Percentiles rank a stretch among this genome's conserved stretches.
Evolutionary conservation across 192 early-diverging fungal species (phyloP).

Genomic region (Backusella psychrophila): DNA sequence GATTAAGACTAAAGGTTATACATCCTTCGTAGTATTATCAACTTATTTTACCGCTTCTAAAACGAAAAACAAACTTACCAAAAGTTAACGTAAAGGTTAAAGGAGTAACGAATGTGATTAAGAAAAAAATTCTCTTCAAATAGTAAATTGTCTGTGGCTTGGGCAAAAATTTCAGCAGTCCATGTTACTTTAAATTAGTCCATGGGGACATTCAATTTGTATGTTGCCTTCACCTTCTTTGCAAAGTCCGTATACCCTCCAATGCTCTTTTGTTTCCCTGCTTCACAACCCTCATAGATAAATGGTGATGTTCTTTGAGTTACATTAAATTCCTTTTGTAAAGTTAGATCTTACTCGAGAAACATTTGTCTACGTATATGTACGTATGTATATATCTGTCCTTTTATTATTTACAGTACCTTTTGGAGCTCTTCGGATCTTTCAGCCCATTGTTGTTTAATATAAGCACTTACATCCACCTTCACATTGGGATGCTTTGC

Average conservation of each 20-base stretch:
- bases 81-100: neutral
- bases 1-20: slow-evolving; percentile 1
- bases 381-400: neutral
- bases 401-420: neutral
- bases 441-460: slow-evolving; percentile 29
- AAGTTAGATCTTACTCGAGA: neutral
- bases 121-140: neutral
- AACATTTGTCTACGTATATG: neutral
- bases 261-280: slow-evolving; percentile 28
- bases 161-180: slow-evolving; percentile 6
- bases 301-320: slow-evolving; percentile 45
- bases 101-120: neutral
- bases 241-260: slow-evolving; percentile 44
- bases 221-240: slow-evolving; percentile 11
- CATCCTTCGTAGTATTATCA: neutral
- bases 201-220: slow-evolving; percentile 15
- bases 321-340: slow-evolving; percentile 15
- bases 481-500: slow-evolving; percentile 25
- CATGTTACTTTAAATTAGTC: neutral
- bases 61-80: neutral
- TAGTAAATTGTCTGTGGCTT: neutral
- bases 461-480: slow-evolving; percentile 30
- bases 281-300: slow-evolving; percentile 47
- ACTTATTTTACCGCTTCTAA: neutral
- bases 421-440: slow-evolving; percentile 25